Evolutionary conservation across 768 basidiomycete genomes (phyloP).

Genomic region (Suillus occidentalis): DNA sequence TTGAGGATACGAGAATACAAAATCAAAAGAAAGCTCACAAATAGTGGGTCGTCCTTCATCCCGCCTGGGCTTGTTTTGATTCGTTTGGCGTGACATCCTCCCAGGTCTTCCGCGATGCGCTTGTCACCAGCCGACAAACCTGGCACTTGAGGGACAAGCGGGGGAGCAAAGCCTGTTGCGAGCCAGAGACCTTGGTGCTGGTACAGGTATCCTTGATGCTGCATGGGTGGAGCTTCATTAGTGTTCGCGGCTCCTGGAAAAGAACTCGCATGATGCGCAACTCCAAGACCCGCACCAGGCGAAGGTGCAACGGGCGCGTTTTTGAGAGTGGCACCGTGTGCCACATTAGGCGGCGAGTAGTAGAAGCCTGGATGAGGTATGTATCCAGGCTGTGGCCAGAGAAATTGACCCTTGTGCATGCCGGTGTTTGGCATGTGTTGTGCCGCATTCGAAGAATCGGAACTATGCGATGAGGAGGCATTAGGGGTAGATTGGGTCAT

Average conservation of each 20-base stretch:
- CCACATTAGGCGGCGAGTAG: neutral
- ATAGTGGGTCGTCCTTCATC: neutral
- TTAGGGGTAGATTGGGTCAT: neutral
- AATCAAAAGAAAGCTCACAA: neutral
- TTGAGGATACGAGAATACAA: no score
- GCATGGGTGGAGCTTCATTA: no score
- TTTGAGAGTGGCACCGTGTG: neutral
- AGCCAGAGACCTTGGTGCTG: no score
- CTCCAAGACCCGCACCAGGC: neutral
- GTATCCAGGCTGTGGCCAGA: neutral
- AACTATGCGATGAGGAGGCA: neutral
- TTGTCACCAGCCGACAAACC: no score
- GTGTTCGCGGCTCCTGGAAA: neutral
- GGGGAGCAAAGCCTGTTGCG: neutral
- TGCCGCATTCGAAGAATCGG: neutral
- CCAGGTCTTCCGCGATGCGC: no score
- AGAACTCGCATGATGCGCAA: neutral
- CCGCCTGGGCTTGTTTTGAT: neutral
- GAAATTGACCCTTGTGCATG: neutral
- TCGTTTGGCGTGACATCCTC: neutral
- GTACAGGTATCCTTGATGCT: no score
- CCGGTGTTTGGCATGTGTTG: neutral
- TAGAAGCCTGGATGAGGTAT: neutral
- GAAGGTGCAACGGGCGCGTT: neutral
- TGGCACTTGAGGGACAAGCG: no score